Evolutionary conservation across 1,284 basidiomycete species (phyloP).

Genomic region (Cryptococcus amylolentus): DNA sequence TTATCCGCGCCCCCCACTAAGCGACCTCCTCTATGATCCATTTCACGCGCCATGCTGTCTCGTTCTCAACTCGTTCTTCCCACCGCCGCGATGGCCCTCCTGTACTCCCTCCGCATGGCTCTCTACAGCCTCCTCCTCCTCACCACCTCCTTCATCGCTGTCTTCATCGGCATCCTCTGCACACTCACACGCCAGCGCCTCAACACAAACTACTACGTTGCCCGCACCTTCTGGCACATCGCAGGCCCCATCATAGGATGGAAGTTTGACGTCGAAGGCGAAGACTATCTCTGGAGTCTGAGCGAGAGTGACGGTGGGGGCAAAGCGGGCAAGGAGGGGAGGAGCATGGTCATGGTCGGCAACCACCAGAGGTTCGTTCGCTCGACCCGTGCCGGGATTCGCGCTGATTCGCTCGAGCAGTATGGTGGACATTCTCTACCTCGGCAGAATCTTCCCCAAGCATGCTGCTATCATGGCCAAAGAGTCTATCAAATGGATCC

Average conservation of each 20-base stretch:
- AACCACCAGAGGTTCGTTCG: slow-evolving; percentile 74
- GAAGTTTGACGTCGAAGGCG: slow-evolving; percentile 75
- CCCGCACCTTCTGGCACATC: slow-evolving; percentile 74
- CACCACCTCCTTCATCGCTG: slow-evolving; percentile 70
- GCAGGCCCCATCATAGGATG: slow-evolving; percentile 69
- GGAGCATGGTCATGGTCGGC: slow-evolving; percentile 65
- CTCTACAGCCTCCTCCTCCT: slow-evolving; percentile 72
- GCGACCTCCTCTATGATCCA: no score
- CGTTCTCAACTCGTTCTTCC: no score
- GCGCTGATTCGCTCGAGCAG: slow-evolving; percentile 34
- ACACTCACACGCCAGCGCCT: slow-evolving; percentile 66
- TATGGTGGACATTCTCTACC: slow-evolving; percentile 79
- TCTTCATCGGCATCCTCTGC: slow-evolving; percentile 67
- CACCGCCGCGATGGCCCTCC: slow-evolving; percentile 2
- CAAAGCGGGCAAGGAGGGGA: slow-evolving; percentile 36
- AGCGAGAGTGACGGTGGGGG: slow-evolving; percentile 47
- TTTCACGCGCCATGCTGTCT: no score
- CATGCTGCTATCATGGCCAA: slow-evolving; percentile 90
- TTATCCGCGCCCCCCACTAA: no score
- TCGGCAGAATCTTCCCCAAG: slow-evolving; percentile 84
- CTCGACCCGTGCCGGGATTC: slow-evolving; percentile 8
- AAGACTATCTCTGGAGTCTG: slow-evolving; percentile 65
- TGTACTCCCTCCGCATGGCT: slow-evolving; percentile 61
- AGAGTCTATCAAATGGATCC: slow-evolving; percentile 78
- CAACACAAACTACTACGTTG: slow-evolving; percentile 83